Evolutionary conservation across 495 filamentous ascomycete species (phyloP), one percentile per base, ranked within the genome.

Genomic region (Parathielavia appendiculata): DNA sequence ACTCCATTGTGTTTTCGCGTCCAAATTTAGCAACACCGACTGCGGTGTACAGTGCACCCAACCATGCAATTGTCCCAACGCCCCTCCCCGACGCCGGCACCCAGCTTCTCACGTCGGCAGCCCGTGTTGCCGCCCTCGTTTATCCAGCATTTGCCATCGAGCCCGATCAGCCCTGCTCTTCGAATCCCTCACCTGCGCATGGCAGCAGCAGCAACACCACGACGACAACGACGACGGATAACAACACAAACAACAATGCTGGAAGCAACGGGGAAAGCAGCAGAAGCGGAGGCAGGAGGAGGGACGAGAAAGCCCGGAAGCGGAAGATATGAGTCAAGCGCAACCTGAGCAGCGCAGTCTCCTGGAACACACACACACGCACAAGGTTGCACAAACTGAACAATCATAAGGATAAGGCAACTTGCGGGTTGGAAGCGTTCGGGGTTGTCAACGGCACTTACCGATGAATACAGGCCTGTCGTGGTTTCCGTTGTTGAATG

Each of bases 111-210:
- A 32, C 17, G 11, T 19, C 52, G 9, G 19, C 14, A 1, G 19
- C 23, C 40, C 53, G 53, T 43, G 22, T 34, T 19, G 17, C 53
- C n/a, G 32, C 17, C 32, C 53, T 56, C 43, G 41, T 56, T 30
- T 43, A 26, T 2, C 40, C 40, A 17, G 52, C 52, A 12, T 45
- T 44, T 30, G 52, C 40, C 26, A 17, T 54, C 38, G 14, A 13
- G 6, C 4, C 49, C 26, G 6, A 30, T 6, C 26, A 30, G 26
- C 26, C 26, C 2, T 30, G 26, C 26, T 30, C 26, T 30, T 6
- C 26, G 26, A 30, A 6, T 30, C 6, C 26, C 26, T 30, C 26
- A 6, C 26, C 26, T 6, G 26, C 26, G 26, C 3, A 30, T 6
- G 26, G 2, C 26, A 30, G 26, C 26, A n/a, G n/a, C n/a, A n/a